Evolutionary conservation across 768 basidiomycete genomes (phyloP).

Genomic region (Mrakia hoshinonis): DNA sequence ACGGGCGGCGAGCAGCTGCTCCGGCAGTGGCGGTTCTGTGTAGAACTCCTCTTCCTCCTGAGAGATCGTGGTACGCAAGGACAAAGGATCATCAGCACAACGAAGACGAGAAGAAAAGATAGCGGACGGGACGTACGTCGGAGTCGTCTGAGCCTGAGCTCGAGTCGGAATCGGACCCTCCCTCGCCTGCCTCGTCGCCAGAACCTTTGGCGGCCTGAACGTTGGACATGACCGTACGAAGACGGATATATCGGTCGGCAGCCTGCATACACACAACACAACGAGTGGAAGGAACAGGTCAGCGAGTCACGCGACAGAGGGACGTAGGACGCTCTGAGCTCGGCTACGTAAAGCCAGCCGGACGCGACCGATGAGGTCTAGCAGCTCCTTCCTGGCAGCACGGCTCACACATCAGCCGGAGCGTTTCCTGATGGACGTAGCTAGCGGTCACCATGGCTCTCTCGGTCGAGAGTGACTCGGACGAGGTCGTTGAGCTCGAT

Average conservation of each 20-base stretch:
- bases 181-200: slow-evolving; percentile 49
- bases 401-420: no score
- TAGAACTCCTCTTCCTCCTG: slow-evolving; percentile 88
- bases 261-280: slow-evolving; percentile 53
- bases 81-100: no score
- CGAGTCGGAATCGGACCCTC: slow-evolving; percentile 47
- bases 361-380: no score
- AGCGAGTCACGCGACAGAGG: background rate
- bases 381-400: no score
- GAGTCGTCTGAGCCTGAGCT: slow-evolving; percentile 53
- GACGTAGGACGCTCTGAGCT: background rate
- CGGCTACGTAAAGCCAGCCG: no score
- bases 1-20: slow-evolving; percentile 76
- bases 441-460: no score
- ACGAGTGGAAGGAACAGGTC: background rate
- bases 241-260: slow-evolving; percentile 87
- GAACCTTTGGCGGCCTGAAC: slow-evolving; percentile 80
- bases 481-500: no score
- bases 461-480: no score
- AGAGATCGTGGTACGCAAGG: background rate
- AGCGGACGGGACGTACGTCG: slow-evolving; percentile 51
- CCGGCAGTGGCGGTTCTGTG: slow-evolving; percentile 61
- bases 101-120: background rate
- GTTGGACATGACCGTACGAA: slow-evolving; percentile 90
- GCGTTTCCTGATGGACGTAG: no score